Evolutionary conservation across 192 early-diverging fungal species (phyloP).

Genomic region (Backusella circina): DNA sequence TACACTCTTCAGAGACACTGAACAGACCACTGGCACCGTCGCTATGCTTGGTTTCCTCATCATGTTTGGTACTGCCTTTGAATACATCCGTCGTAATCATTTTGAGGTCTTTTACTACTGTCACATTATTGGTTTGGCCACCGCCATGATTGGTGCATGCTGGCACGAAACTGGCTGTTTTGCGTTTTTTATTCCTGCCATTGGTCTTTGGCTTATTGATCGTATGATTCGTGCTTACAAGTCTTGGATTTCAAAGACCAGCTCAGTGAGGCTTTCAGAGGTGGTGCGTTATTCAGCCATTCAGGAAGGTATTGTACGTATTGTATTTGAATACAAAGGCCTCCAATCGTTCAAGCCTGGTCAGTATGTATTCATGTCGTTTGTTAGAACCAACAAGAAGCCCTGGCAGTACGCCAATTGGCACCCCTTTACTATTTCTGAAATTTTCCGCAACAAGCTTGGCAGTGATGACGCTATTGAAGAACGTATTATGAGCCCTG

Average conservation of each 20-base stretch:
- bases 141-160: slow-evolving; percentile 23
- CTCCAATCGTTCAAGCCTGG: slow-evolving; percentile 27
- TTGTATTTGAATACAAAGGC: slow-evolving; percentile 14
- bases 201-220: slow-evolving; percentile 33
- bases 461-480: neutral
- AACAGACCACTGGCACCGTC: slow-evolving; percentile 27
- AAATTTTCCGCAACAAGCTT: slow-evolving; percentile 8
- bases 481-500: neutral
- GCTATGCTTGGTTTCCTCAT: slow-evolving; percentile 21
- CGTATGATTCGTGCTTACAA: slow-evolving; percentile 27
- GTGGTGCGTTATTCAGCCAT: slow-evolving; percentile 1
- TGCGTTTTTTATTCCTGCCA: slow-evolving; percentile 16
- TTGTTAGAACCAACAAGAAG: slow-evolving; percentile 14
- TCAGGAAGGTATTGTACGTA: slow-evolving; percentile 24
- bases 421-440: slow-evolving; percentile 36
- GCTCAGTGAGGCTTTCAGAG: neutral
- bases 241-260: slow-evolving; percentile 14
- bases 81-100: slow-evolving; percentile 31
- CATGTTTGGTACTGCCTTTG: slow-evolving; percentile 23
- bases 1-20: slow-evolving; percentile 20
- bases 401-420: slow-evolving; percentile 21
- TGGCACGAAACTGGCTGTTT: slow-evolving; percentile 29
- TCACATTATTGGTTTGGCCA: slow-evolving; percentile 36
- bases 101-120: slow-evolving; percentile 43
- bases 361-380: slow-evolving; percentile 42